Percentiles rank a stretch among this genome's conserved stretches.
These are phyloP conservation scores for Suhomyces vadensis DNA, from an alignment of 805 yeast species.

Conservation along the genomic window DNA sequence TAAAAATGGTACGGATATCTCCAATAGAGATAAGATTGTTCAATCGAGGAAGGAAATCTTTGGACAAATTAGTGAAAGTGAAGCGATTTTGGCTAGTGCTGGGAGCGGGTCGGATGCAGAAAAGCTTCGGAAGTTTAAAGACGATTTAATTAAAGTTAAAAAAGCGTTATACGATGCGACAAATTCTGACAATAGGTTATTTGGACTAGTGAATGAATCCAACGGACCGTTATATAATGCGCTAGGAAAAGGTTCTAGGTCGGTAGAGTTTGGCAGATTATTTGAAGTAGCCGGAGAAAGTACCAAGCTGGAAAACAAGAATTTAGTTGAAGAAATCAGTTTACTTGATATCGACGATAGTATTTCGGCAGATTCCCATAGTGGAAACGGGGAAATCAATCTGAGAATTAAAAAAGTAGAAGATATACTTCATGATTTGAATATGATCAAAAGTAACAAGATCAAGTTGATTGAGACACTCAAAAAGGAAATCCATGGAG, in stretches of 20 bases:
- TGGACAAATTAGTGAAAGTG: conserved; percentile 35
- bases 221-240: conserved; percentile 25
- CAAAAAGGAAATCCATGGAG: conserved; percentile 69
- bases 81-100: conserved; percentile 19
- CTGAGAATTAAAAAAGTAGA: conserved; percentile 52
- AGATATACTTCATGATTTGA: conserved; percentile 59
- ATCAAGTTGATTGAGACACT: conserved; percentile 59
- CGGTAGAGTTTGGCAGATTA: conserved; percentile 38
- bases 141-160: conserved; percentile 57
- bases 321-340: conserved; percentile 36
- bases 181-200: conserved; percentile 56
- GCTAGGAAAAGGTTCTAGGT: conserved; percentile 43
- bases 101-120: conserved; percentile 8
- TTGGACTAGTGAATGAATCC: conserved; percentile 44
- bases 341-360: conserved; percentile 71
- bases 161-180: conserved; percentile 63
- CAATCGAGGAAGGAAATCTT: conserved; percentile 38
- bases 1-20: conserved; percentile 33
- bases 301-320: conserved; percentile 5
- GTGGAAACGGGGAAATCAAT: conserved; percentile 25
- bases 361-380: conserved; percentile 15
- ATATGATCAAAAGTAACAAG: conserved; percentile 64
- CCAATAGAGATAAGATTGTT: conserved; percentile 32
- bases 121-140: conserved; percentile 34
- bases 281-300: conserved; percentile 18